Evolutionary conservation across 352 stramenopile species (phyloP), one percentile per base, ranked within the genome.

Genomic region (Phytophthora syringae): DNA sequence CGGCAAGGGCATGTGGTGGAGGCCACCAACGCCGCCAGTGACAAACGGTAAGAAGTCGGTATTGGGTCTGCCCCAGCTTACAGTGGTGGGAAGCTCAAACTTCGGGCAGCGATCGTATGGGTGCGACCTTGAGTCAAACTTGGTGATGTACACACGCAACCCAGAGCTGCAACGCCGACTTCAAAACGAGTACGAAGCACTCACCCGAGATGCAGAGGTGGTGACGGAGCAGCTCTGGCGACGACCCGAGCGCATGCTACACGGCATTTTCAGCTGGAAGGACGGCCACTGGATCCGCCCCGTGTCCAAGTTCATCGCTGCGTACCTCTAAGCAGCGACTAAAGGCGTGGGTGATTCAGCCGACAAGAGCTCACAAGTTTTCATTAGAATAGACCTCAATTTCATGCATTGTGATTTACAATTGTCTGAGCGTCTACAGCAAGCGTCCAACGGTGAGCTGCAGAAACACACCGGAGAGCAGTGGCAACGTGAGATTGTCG

Each of bases 1-100:
- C 55, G 84, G 80, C 58, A 94, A 94, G 58, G 86, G 86, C n/a
- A 91, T 94, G 79, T 94, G 86, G 86, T 88, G 78, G 70, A 74
- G 73, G 20, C 77, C 82, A 22, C 65, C 70, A 11, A 7, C 44
- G 16, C 30, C 72, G 7, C 7, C 37, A 11, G 7, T 67, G 34
- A 43, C 20, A 2, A 59, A 60, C 15, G 25, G 36, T 9, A 24
- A 61, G 21, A 56, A 60, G 25, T 24, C 20, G 32, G 20, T 20
- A 2, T 27, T 55, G 0, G 60, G 60, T 16, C 30, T 71, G 5
- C 71, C 79, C 7, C 70, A 79, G 50, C 24, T 92, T 27, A 92
- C 82, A 36, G 72, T 92, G 16, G 74, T 92, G 5, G 85, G 85
- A 2, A 93, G 85, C 70, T 91, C 82, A 58, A 93, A 93, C 69